Evolutionary conservation across 371 early-diverging fungal species (phyloP).

Genomic region (Haplosporangium sp.): DNA sequence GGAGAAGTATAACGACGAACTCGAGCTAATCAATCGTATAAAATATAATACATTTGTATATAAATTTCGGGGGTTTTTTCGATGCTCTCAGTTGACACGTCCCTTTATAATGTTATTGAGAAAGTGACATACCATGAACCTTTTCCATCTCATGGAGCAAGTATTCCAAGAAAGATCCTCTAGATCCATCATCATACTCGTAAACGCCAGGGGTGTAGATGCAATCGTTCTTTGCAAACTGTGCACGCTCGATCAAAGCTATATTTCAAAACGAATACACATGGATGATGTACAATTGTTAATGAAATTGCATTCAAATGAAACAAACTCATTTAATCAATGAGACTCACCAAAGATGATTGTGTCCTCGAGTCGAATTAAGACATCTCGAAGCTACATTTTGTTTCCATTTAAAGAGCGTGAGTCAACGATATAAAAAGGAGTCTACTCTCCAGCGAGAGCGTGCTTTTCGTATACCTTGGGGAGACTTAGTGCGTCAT

Average conservation of each 20-base stretch:
- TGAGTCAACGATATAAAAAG: not conserved
- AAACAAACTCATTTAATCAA: not conserved
- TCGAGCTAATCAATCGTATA: conserved; percentile 67
- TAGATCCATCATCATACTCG: conserved; percentile 70
- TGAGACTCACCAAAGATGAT: conserved; percentile 87
- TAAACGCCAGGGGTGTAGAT: conserved; percentile 82
- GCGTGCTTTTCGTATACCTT: conserved; percentile 13
- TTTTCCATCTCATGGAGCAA: conserved; percentile 92
- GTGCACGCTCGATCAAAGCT: conserved; percentile 94
- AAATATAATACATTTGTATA: not conserved
- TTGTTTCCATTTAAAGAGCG: not conserved
- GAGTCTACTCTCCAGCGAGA: not conserved
- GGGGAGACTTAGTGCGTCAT: conserved; percentile 48
- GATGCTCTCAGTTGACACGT: too few species aligned
- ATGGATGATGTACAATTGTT: not conserved
- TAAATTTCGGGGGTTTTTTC: too few species aligned
- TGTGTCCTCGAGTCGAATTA: conserved; percentile 93
- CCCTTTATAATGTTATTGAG: too few species aligned
- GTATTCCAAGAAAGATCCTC: conserved; percentile 88
- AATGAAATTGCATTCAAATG: not conserved
- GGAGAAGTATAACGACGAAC: conserved; percentile 88
- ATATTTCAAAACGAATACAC: not conserved
- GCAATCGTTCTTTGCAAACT: conserved; percentile 84
- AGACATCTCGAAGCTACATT: conserved; percentile 72
- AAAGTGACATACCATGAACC: conserved; percentile 79